Evolutionary conservation across 2,329 filamentous ascomycete genomes (phyloP).

Genomic region (Fonsecaea erecta): DNA sequence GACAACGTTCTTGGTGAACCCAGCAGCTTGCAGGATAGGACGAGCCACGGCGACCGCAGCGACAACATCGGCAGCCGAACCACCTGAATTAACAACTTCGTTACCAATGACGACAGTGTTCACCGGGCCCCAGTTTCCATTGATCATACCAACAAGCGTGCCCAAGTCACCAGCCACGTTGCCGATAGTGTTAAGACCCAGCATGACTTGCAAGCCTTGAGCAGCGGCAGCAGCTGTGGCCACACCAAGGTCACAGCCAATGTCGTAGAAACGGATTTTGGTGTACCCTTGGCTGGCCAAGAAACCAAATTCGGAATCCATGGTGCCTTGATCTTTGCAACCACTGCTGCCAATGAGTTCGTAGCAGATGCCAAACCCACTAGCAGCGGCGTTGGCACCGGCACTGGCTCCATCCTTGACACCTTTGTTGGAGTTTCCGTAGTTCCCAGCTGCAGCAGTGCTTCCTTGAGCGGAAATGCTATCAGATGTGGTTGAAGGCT

Average conservation of each 20-base stretch:
- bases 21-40: slow-evolving; percentile 61
- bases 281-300: slow-evolving; percentile 61
- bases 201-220: slow-evolving; percentile 72
- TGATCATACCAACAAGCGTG: slow-evolving; percentile 64
- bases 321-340: slow-evolving; percentile 70
- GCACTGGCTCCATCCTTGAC: slow-evolving; percentile 6
- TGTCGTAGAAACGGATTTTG: slow-evolving; percentile 76
- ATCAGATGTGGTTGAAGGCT: slow-evolving; percentile 30
- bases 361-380: slow-evolving; percentile 60
- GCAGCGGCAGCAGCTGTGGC: slow-evolving; percentile 66
- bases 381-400: slow-evolving; percentile 11
- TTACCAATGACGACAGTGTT: slow-evolving; percentile 79
- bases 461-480: neutral
- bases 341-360: slow-evolving; percentile 60
- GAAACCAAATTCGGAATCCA: slow-evolving; percentile 67
- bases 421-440: slow-evolving; percentile 1
- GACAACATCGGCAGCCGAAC: slow-evolving; percentile 60
- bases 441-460: neutral
- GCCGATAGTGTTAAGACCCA: slow-evolving; percentile 71
- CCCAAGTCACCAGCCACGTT: slow-evolving; percentile 62
- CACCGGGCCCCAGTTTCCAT: slow-evolving; percentile 69
- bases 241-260: slow-evolving; percentile 71
- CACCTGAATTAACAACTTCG: slow-evolving; percentile 72
- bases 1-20: slow-evolving; percentile 74
- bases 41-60: slow-evolving; percentile 64